Evolutionary conservation across 768 basidiomycete species (phyloP), one percentile per base, ranked within the genome.

Genomic region (Termitomyces sp.): DNA sequence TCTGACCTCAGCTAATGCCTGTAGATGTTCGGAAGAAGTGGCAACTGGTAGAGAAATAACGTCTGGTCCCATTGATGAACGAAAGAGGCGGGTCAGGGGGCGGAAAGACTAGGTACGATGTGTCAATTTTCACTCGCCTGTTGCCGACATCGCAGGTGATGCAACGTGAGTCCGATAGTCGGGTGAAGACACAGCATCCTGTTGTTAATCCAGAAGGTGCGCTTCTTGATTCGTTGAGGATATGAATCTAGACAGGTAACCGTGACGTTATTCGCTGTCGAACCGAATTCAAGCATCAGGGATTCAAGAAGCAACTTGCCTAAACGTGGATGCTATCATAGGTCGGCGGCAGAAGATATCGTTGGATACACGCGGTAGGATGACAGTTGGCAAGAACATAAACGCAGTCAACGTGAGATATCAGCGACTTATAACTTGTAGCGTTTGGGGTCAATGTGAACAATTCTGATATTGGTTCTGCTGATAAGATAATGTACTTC

Each of bases 1-100:
- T 61, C 75, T 78, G 51, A 83, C 82, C 63, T 84, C 81, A 39
- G 78, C 72, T 56, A 84, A 67, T 8, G 81, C 80, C 43, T 73
- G 75, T 31, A 77, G 72, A 58, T 79, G 72, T 53, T 84, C 82
- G 5, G 72, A 67, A 46, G 77, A 74, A 18, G 72, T 76, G 16
- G 81, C 79, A 9, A 75, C 70, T 46, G 74, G 67, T 53, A 83
- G 73, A 42, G 74, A 68, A 55, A 83, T 71, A 71, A 61, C 27
- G 24, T 46, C 42, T 16, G 51, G 36, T 41, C 27, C 24, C 61
- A 63, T 60, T 3, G 12, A 0, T n/a, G 18, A 22, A 1, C n/a
- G 12, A 18, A 22, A 42, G 34, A n/a, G 16, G 8, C 27, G 14
- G 34, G 24, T 39, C 24, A 50, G 34, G 20, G 24, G 4, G 47